Evolutionary conservation across 2,329 filamentous ascomycete species (phyloP), one percentile per base, ranked within the genome.

Genomic region (Teratosphaeria destructans): DNA sequence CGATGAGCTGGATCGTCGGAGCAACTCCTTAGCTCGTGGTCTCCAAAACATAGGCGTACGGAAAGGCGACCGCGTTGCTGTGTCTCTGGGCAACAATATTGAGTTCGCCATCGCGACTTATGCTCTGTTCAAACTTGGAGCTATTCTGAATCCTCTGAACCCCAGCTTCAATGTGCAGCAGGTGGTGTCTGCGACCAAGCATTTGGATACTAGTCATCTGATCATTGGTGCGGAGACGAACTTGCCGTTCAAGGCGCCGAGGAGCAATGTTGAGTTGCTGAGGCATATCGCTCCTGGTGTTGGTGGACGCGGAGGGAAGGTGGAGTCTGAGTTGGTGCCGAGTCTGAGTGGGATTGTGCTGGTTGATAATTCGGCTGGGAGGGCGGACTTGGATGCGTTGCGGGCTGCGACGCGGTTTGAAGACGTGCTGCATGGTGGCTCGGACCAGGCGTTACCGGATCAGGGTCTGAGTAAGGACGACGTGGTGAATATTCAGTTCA

Each of bases 401-500:
- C 72, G 71, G 43, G 73, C 75, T 10, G 71, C 78, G 11, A 79
- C 75, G 0, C 72, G 74, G 2, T 85, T 76, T 59, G 63, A 75
- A 57, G 62, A 73, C 54, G 69, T 82, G 43, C 65, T 79, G 19
- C 43, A 49, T 49, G 76, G 79, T 29, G 66, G 59, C 8, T 65
- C 63, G 16, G 54, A 52, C 10, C 64, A 67, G 64, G 79, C 61
- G 62, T 59, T 88, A 75, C 67, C 74, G 68, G 62, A 77, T 74
- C 71, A 78, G 27, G 76, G 76, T 0, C 77, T 87, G 1, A 65
- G 78, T 16, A 79, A 85, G 0, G 72, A 82, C 62, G 93, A 97
- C 56, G 85, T 88, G 2, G 86, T 95, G 65, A 97, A 96, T 71
- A 96, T 97, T 64, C 93, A 97, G 73, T 97, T 97, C 77, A 99